phyloP scores from a whole-genome alignment of 1,284 basidiomycete species.

The Boletus hoseneyae region DNA sequence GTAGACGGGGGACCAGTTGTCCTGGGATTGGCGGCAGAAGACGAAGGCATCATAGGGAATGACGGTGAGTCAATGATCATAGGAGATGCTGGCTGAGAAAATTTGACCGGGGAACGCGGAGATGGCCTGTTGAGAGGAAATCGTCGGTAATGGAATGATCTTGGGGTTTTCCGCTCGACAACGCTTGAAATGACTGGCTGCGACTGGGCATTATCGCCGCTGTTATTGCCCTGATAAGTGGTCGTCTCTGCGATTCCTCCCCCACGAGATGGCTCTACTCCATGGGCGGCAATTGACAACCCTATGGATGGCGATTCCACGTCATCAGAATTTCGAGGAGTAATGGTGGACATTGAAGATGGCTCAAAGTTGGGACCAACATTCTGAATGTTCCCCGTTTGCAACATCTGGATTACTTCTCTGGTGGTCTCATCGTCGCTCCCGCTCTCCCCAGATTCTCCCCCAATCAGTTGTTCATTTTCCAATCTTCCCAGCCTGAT shows the following conservation, averaged over 20 bases:
- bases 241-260: background rate
- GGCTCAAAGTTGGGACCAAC: conserved; percentile 41
- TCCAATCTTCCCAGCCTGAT: conserved; percentile 63
- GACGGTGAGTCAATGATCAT: conserved; percentile 25
- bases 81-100: conserved; percentile 4
- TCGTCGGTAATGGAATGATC: conserved; percentile 2
- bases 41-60: conserved; percentile 14
- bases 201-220: conserved; percentile 27
- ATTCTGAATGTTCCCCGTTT: conserved; percentile 57
- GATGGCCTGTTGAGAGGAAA: conserved; percentile 19
- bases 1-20: conserved; percentile 40
- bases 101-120: background rate
- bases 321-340: background rate
- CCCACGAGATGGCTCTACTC: conserved; percentile 27
- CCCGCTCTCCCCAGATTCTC: conserved; percentile 50
- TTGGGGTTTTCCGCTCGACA: conserved; percentile 27
- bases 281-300: conserved; percentile 1
- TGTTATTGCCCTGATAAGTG: background rate
- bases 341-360: conserved; percentile 2
- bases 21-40: conserved; percentile 19
- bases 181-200: conserved; percentile 30
- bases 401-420: conserved; percentile 55
- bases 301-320: background rate
- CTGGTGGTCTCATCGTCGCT: conserved; percentile 53
- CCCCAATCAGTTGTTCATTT: conserved; percentile 51